Percentiles rank a stretch among this genome's conserved stretches.
Conservation (phyloP, 108 stramenopile genomes). For the Cyclotella choctawhatcheeana region DNA sequence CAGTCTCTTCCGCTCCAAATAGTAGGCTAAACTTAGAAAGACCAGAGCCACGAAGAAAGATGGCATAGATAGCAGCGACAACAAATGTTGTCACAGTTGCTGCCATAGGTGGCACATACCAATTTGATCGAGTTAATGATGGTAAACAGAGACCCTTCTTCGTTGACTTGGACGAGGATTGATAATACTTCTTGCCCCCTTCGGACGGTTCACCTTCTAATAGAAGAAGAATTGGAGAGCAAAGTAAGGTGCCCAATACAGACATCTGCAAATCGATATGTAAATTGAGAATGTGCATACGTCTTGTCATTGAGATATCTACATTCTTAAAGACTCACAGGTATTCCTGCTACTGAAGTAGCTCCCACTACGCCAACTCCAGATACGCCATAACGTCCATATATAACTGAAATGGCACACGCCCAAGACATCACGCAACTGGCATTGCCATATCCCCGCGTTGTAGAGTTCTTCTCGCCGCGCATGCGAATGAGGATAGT, state of each 20-base stretch:
- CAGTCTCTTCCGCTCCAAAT: constrained; percentile 43
- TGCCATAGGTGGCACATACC: constrained; percentile 58
- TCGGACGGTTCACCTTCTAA: constrained; percentile 72
- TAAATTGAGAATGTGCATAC: background rate
- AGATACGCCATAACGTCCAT: constrained; percentile 73
- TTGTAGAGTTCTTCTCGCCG: constrained; percentile 51
- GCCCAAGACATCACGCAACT: constrained; percentile 64
- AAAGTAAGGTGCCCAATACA: constrained; percentile 65
- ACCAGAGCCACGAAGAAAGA: constrained; percentile 70
- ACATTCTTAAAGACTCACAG: no score
- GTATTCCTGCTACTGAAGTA: constrained; percentile 62
- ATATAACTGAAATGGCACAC: constrained; percentile 58
- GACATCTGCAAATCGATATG: constrained; percentile 29
- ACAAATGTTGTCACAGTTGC: constrained; percentile 62
- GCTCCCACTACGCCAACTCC: constrained; percentile 72
- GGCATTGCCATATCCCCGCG: constrained; percentile 68
- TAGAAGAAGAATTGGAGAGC: constrained; percentile 64
- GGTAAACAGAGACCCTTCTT: constrained; percentile 49
- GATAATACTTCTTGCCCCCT: constrained; percentile 43
- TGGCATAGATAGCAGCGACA: constrained; percentile 55
- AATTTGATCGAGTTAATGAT: constrained; percentile 59
- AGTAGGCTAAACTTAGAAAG: constrained; percentile 50
- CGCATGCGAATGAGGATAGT: constrained; percentile 57
- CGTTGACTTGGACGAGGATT: constrained; percentile 39
- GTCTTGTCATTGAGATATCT: no score